Percentiles rank a stretch among this genome's conserved stretches.
Evolutionary conservation across 805 yeast species (phyloP).

Genomic region (Lachancea lanzarotensis): DNA sequence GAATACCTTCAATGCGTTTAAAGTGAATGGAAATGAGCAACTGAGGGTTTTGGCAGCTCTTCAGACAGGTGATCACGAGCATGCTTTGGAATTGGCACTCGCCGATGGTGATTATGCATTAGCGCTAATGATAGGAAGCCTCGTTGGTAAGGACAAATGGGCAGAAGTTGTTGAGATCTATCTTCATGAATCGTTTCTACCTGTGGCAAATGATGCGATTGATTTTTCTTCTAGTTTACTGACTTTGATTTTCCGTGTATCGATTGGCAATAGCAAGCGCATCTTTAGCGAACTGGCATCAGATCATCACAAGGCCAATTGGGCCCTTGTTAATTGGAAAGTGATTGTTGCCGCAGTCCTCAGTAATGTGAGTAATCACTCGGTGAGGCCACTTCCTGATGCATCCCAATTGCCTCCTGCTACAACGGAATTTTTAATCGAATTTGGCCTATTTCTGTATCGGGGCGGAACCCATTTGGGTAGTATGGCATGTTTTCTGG

Average conservation of each 20-base stretch:
- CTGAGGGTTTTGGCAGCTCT: constrained; percentile 34
- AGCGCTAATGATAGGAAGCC: constrained; percentile 63
- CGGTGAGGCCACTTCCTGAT: constrained; percentile 5
- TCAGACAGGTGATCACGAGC: constrained; percentile 57
- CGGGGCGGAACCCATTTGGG: constrained; percentile 32
- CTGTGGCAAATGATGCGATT: constrained; percentile 40
- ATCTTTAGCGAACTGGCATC: constrained; percentile 45
- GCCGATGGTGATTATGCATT: constrained; percentile 67
- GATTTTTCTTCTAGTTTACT: constrained; percentile 37
- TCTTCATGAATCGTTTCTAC: constrained; percentile 46
- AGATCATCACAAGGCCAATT: constrained; percentile 36
- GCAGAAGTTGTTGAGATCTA: constrained; percentile 51
- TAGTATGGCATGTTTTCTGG: constrained; percentile 40
- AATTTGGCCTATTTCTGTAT: constrained; percentile 45
- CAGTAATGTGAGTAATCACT: constrained; percentile 24
- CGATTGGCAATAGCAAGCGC: constrained; percentile 52
- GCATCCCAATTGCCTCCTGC: constrained; percentile 22
- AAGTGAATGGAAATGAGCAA: constrained; percentile 33
- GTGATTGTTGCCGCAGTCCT: constrained; percentile 39
- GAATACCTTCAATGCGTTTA: constrained; percentile 33
- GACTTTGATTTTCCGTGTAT: constrained; percentile 54
- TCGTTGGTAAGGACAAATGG: constrained; percentile 59
- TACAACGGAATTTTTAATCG: constrained; percentile 38
- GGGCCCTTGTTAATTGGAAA: constrained; percentile 50
- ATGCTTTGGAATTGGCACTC: constrained; percentile 59